Base-by-base conservation (phyloP, 305 asterid genomes). In the Striga hermonthica region DNA sequence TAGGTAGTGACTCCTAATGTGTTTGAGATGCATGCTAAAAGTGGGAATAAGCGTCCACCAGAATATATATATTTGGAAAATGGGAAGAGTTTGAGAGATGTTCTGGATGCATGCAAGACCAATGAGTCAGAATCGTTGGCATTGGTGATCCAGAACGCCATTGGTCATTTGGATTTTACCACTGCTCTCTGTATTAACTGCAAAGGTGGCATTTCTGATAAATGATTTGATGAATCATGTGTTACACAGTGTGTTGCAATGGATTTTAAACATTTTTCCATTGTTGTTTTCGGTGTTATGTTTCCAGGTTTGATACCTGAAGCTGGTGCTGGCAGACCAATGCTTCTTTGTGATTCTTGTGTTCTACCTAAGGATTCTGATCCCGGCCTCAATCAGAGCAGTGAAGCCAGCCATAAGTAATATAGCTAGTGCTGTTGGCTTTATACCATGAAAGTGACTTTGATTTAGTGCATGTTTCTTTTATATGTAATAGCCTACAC, bases 21-120 rank as follows among this genome's bases (percentile, higher is more conserved):
- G 57, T 93, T 93, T 74, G 99, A 87, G 72, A 36, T 81, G 69
- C 98, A 91, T 68, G 97, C 98, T 1, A 79, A 71, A 54, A 87
- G 96, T 78, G 78, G 80, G 54, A 83, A 81, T 79, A 89, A 84
- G 73, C 84, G 87, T 35, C 95, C 95, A 48, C 83, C 93, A 12
- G 97, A 89, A 53, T 87, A 81, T 67, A 89, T 89, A 34, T 82
- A 74, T 78, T 72, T 92, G 84, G 88, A 84, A 62, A 92, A 89
- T 57, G 96, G 97, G 40, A 89, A 77, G 67, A 76, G 76, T 56
- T 84, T 91, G 8, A 73, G 84, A 61, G 97, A 91, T 53, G 88
- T 91, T 67, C 69, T 91, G 65, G 82, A 78, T 57, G 80, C 81
- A 13, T 92, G 98, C 78, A 92, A 82, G 74, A 76, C 53, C 69